Conservation (phyloP, 1,139 yeast species). For the Candida tetrigidarum region DNA sequence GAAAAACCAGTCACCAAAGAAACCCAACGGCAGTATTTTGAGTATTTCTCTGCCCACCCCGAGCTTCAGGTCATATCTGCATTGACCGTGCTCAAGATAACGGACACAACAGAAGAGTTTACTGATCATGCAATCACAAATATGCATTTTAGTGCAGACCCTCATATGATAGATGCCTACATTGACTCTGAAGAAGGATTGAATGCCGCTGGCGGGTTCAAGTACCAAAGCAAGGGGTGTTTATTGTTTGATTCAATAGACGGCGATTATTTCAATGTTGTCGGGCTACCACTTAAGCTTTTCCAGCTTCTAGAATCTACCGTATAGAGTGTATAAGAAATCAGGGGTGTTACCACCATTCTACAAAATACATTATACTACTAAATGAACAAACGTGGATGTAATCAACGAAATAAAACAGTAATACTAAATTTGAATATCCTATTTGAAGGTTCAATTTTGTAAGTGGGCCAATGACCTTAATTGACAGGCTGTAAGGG, state of each 20-base stretch:
- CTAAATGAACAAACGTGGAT: no score
- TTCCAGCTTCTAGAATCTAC: no score
- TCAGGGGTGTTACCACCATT: no score
- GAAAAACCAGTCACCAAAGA: constrained; percentile 74
- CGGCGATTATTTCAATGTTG: constrained; percentile 90
- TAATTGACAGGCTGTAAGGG: no score
- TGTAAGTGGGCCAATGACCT: no score
- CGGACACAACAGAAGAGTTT: constrained; percentile 18
- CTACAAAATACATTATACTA: no score
- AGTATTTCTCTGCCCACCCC: constrained; percentile 48
- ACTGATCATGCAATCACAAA: constrained; percentile 23
- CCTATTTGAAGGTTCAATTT: no score
- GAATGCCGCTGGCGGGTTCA: constrained; percentile 92
- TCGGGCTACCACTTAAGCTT: constrained; percentile 82
- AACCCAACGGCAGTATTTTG: constrained; percentile 48
- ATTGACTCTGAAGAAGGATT: constrained; percentile 74
- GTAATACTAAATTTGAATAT: no score
- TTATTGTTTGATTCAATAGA: constrained; percentile 60
- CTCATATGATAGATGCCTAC: constrained; percentile 60
- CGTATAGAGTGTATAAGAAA: no score
- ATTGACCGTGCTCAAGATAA: constrained; percentile 54
- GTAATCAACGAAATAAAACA: no score
- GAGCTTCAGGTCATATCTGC: constrained; percentile 69
- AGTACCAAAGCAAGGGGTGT: constrained; percentile 76
- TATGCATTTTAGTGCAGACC: constrained; percentile 37